Base-by-base conservation (phyloP, 805 yeast species). In the Hyphopichia homilentoma region DNA sequence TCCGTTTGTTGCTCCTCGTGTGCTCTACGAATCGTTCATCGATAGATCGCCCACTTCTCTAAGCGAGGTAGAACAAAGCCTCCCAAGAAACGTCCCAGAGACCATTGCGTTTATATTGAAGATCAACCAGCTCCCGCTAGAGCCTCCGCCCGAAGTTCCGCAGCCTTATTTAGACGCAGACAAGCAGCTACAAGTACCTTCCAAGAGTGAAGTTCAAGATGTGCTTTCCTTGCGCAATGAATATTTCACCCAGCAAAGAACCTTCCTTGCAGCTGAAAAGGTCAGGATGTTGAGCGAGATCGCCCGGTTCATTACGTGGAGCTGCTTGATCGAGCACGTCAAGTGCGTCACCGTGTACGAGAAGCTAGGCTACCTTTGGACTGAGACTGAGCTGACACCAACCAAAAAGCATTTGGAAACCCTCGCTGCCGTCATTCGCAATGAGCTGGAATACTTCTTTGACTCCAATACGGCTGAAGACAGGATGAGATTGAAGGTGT, bases 61-160 rank as follows among this genome's bases (percentile, higher is more conserved):
- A 18, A 7, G 15, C 2, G 32, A 40, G 9, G 43, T 35, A n/a
- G n/a, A n/a, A n/a, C n/a, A n/a, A n/a, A n/a, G n/a, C n/a, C n/a
- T n/a, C n/a, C n/a, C n/a, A n/a, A n/a, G n/a, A n/a, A n/a, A n/a
- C n/a, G n/a, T n/a, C n/a, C n/a, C n/a, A n/a, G n/a, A n/a, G n/a
- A n/a, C n/a, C n/a, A n/a, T n/a, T 6, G 48, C 54, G 2, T 45
- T 61, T 9, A 47, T 67, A 4, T 53, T 68, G 24, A 54, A 59
- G 28, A 36, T 56, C 36, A 44, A 38, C 16, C 52, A 54, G 1
- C 29, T 50, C 27, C 47, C 56, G 4, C 44, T 56, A 3, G 50
- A 54, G 3, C 59, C 63, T 14, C 75, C 76, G 15, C 68, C 72
- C 1, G 63, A 57, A 9, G 36, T 67, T 9, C 76, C 76, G 2